phyloP scores from a whole-genome alignment of 1,284 basidiomycete species.

The Ustilago xerochloae region DNA sequence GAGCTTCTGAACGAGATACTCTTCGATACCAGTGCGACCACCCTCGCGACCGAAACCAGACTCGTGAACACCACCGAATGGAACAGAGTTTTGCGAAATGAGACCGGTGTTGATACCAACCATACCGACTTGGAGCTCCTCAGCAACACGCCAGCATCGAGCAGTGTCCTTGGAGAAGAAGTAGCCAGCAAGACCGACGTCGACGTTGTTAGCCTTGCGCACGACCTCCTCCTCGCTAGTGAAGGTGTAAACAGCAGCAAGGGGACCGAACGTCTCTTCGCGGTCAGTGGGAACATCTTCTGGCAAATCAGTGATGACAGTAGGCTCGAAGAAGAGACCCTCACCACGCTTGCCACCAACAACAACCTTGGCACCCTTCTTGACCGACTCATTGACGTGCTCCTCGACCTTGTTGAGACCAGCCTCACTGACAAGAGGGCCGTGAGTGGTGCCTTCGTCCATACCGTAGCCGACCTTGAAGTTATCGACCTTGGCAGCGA shows the following conservation, averaged over 20 bases:
- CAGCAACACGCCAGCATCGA: conserved; percentile 95
- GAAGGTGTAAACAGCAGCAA: conserved; percentile 77
- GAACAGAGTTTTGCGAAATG: conserved; percentile 62
- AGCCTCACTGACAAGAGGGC: conserved; percentile 88
- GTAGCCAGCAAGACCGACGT: conserved; percentile 81
- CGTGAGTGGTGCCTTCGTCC: conserved; percentile 81
- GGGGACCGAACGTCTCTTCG: conserved; percentile 67
- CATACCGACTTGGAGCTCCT: conserved; percentile 95
- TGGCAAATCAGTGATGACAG: conserved; percentile 88
- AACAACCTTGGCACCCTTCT: conserved; percentile 85
- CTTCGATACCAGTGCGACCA: conserved; percentile 82
- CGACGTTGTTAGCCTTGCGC: conserved; percentile 82
- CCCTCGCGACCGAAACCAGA: conserved; percentile 73
- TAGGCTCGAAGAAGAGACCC: conserved; percentile 84
- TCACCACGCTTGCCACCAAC: conserved; percentile 80
- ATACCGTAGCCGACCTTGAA: conserved; percentile 94
- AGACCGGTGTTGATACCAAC: conserved; percentile 74
- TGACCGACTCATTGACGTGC: conserved; percentile 87
- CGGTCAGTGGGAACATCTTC: conserved; percentile 71
- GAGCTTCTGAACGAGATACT: conserved; percentile 71
- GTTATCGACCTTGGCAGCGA: conserved; percentile 82
- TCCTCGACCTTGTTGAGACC: conserved; percentile 86
- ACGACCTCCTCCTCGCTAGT: conserved; percentile 92
- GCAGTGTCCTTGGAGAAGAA: conserved; percentile 78
- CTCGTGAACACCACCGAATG: conserved; percentile 91